Percentiles rank a stretch among this genome's conserved stretches.
phyloP scores from a whole-genome alignment of 352 stramenopile species.

The Thraustochytrium sp. region DNA sequence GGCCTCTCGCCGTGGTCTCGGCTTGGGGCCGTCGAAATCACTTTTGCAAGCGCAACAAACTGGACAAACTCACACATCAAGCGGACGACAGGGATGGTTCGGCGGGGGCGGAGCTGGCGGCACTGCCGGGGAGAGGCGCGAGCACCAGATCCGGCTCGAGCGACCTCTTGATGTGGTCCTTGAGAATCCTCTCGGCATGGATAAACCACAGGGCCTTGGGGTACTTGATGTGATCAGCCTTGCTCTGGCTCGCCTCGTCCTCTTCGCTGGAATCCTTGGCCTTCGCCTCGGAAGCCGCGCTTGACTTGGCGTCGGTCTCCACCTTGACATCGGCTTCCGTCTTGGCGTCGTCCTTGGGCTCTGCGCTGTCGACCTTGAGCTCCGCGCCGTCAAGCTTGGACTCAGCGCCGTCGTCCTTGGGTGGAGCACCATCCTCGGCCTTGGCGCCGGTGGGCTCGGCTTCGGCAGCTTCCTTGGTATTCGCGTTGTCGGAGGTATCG shows the following conservation, averaged over 20 bases:
- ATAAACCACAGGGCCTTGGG: constrained; percentile 10
- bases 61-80: too few relatives aligned
- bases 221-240: background rate
- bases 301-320: background rate
- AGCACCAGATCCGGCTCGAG: background rate
- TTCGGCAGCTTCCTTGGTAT: background rate
- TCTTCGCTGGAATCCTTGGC: background rate
- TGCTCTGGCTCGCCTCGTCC: background rate
- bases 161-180: background rate
- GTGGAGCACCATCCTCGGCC: background rate
- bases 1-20: too few relatives aligned
- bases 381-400: background rate
- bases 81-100: background rate
- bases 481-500: background rate
- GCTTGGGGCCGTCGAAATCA: too few relatives aligned
- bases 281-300: too few relatives aligned
- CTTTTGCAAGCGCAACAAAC: too few relatives aligned
- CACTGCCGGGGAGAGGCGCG: background rate
- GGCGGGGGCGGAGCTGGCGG: background rate
- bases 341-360: background rate
- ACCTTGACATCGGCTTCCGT: too few relatives aligned
- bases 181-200: background rate
- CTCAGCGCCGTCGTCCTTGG: background rate
- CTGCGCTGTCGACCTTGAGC: background rate
- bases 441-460: background rate